phyloP scores from a whole-genome alignment of 345 rosid species.

The Eucalyptus polybractea region DNA sequence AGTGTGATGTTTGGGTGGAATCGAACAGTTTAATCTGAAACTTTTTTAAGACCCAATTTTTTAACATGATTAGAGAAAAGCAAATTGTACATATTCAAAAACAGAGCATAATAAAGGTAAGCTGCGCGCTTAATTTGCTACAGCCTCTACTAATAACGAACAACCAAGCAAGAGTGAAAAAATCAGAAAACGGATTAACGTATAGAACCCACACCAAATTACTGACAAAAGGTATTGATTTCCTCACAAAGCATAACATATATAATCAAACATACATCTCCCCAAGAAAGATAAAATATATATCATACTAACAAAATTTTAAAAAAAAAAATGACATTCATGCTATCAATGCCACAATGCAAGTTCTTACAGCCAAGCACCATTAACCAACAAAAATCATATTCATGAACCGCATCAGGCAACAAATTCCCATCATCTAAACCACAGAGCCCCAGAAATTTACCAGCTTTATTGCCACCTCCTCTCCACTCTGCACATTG shows the following conservation, averaged over 20 bases:
- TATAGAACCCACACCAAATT: neutral
- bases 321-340: neutral
- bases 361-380: neutral
- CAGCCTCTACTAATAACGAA: neutral
- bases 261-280: neutral
- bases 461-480: conserved; percentile 91
- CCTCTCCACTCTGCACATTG: conserved; percentile 79
- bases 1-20: neutral
- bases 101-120: neutral
- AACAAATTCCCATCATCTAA: neutral
- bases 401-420: neutral
- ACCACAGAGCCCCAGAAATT: neutral
- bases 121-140: neutral
- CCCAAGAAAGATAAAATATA: neutral
- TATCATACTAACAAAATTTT: neutral
- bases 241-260: neutral
- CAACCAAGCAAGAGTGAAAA: neutral
- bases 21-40: neutral
- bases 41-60: neutral
- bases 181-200: neutral
- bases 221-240: neutral
- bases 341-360: neutral
- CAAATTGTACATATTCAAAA: neutral
- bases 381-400: neutral
- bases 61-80: neutral